Base-by-base conservation (phyloP, 2,329 filamentous ascomycete species). In the Pseudophaeomoniella oleicola region DNA sequence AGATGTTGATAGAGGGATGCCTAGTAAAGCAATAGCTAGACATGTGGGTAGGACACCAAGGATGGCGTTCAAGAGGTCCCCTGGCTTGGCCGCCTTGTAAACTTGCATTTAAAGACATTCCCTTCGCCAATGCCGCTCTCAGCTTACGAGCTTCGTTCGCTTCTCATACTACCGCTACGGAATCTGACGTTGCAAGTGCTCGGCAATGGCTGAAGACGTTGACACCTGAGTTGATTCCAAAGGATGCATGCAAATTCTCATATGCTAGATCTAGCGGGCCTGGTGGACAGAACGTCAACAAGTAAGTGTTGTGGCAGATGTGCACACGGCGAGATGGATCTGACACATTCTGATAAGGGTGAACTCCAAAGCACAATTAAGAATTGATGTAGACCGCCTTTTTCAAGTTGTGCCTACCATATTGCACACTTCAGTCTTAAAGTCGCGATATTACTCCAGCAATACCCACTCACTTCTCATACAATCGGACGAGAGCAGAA, bases 251-350 rank as follows among this genome's bases (percentile, higher is more conserved):
- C 47, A 65, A 75, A 42, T 51, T 78, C 44, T 71, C 64, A 34
- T 79, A 75, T 52, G 76, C 71, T 50, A 64, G 74, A 39, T 76
- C 74, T 2, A 75, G 72, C 36, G 75, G 75, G 3, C 75, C 75
- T 13, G 75, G 75, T 35, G 75, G 75, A 9, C 75, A 79, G 53
- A 78, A 79, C 58, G 75, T 79, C 39, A 79, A 79, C 57, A 79
- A 79, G 75, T 78, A 55, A 44, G 62, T 50, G 37, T 35, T 39
- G 39, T 43, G 38, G 19, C 34, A 5, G 4, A 29, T 27, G 13
- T 18, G 29, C 12, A 22, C 10, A n/a, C 9, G 13, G 2, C 27
- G n/a, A 31, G 12, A 5, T 29, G 14, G 19, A 19, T 19, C n/a
- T 15, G 9, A 5, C 10, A 16, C 14, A 34, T 38, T 19, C 35